Evolutionary conservation across 73 alveolate genomes (phyloP), one percentile per base, ranked within the genome.

Genomic region (Diophrys appendiculata): DNA sequence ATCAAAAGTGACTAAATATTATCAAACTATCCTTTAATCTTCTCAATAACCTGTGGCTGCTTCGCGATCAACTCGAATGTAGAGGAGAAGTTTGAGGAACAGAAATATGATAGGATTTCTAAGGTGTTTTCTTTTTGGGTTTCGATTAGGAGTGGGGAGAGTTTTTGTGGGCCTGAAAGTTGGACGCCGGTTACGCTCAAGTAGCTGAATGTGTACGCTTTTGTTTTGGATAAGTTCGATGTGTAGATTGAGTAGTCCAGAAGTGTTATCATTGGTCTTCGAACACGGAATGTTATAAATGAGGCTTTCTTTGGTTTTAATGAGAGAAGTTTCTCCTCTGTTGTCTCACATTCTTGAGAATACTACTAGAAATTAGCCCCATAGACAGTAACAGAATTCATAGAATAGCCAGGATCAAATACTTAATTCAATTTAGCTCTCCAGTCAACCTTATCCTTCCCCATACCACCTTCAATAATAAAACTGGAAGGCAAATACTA

Each of bases 51-150:
- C n/a, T 54, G 60, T 2, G 65, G 64, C 22, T 86, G 69, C 34
- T 86, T 52, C 0, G 90, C 81, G 25, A 86, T 86, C 1, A 86
- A 30, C 75, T 54, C 79, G 54, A 86, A 86, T 1, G 88, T 85
- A 32, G 78, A 81, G 1, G 89, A 71, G 29, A 79, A 76, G 22
- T 78, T 83, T 0, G 87, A 82, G 22, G 89, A 79, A 74, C 84
- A 86, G 72, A 79, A 80, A 34, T 86, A 65, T 8, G 93, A 86
- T 5, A 86, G 82, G 26, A 79, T 82, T 43, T 86, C 89, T 2
- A 86, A 76, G 0, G 93, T 81, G 35, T 80, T 80, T 64, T 78
- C 89, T 52, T 86, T 86, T 33, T 86, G 74, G 0, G 65, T 31
- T 14, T 86, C 93, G 1, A 79, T 27, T 2, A 86, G 65, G 28